Base-by-base conservation (phyloP, 768 basidiomycete species). In the Auricularia heimuer region DNA sequence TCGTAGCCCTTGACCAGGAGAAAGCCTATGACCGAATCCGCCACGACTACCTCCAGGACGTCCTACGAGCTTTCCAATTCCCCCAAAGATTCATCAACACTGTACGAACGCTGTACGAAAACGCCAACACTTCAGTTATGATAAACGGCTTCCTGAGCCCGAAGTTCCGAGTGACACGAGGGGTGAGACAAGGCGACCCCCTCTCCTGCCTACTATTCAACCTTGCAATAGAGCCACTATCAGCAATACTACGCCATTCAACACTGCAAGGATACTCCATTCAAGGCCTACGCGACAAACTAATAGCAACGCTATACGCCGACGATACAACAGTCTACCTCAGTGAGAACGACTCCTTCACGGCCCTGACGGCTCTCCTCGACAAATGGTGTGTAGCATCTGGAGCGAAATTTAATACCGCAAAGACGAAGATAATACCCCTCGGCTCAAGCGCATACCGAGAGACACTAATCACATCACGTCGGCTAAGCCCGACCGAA, bases 241-340 rank as follows among this genome's bases (percentile, higher is more conserved):
- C 76, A 0, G 34, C 63, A 3, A 67, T 81, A 0, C 33, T 77
- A 21, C 66, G 69, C 0, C 77, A 77, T 0, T 64, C 69, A 58
- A 8, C 60, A 51, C 56, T 75, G 0, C 8, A 58, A 3, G 74
- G 72, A 0, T 68, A 69, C 21, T 44, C 34, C 2, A 67, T 75
- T 1, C 68, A 67, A 0, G 67, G 67, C 4, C 14, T 51, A 4
- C 10, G 21, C 0, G 35, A 70, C 3, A 64, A 36, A 3, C 34
- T 74, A 0, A 64, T 70, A 0, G 36, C 71, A 0, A 68, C 70
- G 4, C 64, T 77, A 0, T 77, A 79, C 66, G 77, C 79, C 0
- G 77, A 81, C 66, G 78, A 81, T 66, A 80, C 78, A 14, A 75
- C 74, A 1, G 73, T 74, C 0, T 78, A 71, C 67, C 74, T 81